A percentile compares a stretch with the other conserved stretches of the same genome.
These are phyloP conservation scores for Ambrosiella xylebori DNA, from an alignment of 2,329 filamentous ascomycete genomes.

Conservation along the genomic window DNA sequence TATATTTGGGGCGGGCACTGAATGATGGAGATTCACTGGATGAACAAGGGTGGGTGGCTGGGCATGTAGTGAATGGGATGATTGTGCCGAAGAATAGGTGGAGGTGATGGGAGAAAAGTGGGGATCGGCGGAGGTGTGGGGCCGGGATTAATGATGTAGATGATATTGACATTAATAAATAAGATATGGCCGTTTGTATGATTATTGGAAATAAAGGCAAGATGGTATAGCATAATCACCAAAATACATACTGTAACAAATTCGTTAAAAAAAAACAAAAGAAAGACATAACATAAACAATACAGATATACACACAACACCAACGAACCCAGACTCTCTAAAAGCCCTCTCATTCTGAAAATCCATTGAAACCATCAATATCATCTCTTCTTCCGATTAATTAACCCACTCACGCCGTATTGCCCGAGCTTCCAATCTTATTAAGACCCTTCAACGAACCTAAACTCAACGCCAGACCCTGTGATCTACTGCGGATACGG, in stretches of 20 bases:
- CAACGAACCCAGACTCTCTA: not conserved
- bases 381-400: not conserved
- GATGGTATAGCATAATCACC: not conserved
- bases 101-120: not conserved
- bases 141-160: not conserved
- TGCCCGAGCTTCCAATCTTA: constrained; percentile 43
- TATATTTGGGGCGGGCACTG: constrained; percentile 67
- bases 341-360: too few species aligned
- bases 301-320: constrained; percentile 8
- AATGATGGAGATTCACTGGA: constrained; percentile 48
- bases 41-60: constrained; percentile 58
- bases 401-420: not conserved
- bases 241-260: not conserved
- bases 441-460: constrained; percentile 90
- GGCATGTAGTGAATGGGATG: constrained; percentile 61
- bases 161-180: not conserved
- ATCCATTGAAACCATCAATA: not conserved
- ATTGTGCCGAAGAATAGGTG: constrained; percentile 28
- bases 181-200: too few species aligned
- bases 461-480: constrained; percentile 83
- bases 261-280: not conserved
- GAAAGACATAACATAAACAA: constrained; percentile 7
- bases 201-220: not conserved
- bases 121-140: not conserved
- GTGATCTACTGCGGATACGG: constrained; percentile 89